Base-by-base conservation (phyloP, 2,329 filamentous ascomycete species). In the Aspergillus alliaceus region DNA sequence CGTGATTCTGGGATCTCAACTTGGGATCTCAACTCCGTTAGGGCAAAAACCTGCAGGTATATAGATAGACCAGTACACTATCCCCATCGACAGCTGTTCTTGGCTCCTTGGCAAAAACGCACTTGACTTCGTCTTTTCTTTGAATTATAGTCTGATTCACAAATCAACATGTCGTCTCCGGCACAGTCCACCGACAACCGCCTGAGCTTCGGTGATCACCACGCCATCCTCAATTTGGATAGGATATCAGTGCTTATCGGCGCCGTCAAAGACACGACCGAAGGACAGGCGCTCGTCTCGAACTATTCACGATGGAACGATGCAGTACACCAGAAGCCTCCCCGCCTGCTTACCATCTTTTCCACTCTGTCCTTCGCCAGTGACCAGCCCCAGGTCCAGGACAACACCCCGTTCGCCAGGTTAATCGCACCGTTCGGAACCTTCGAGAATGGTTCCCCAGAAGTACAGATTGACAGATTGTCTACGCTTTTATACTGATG, bases 191-290 rank as follows among this genome's bases (percentile, higher is more conserved):
- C 29, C 29, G 6, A 31, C 7, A 12, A 35, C 7, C 14, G 3
- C 22, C 37, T 14, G 20, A 48, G 14, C 39, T 76, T 77, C 60
- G 74, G 72, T 53, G 53, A 62, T 9, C 62, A 72, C 61, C 77
- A 75, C 59, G 75, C 74, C 1, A 66, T 78, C 54, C 73, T 79
- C 40, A 77, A 80, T 59, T 67, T 79, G n/a, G 77, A 79, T 61
- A 63, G 61, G 62, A 66, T 65, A 56, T 14, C 55, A 2, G 29
- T 61, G 2, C 69, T 79, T 5, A 71, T 79, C 31, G 59, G 69
- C 51, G 57, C 62, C 12, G 59, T 78, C 47, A 65, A 70, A 39
- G 58, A 68, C 29, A 74, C 73, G 0, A 22, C 68, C 1, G 66
- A 72, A 27, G 76, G 76, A 29, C 25, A 66, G 31, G 34, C 60